These are phyloP conservation scores for Primulina eburnea DNA, from an alignment of 257 asterid species.

Conservation along the genomic window DNA sequence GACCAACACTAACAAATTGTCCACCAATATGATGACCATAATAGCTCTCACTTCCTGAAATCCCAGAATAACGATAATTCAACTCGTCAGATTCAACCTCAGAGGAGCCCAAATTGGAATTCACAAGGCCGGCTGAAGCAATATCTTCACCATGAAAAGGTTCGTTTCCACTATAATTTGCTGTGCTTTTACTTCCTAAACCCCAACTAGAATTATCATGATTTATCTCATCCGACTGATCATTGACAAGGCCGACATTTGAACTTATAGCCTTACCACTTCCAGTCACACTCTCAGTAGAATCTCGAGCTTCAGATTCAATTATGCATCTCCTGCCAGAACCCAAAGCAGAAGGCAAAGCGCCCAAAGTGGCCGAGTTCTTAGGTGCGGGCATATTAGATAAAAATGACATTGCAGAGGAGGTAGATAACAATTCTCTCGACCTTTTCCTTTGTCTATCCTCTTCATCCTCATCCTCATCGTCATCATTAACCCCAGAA, in stretches of 20 bases:
- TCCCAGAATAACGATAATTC: conserved; percentile 14
- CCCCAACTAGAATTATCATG: conserved; percentile 38
- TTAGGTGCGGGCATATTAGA: conserved; percentile 82
- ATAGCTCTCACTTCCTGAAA: conserved; percentile 35
- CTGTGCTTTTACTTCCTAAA: conserved; percentile 31
- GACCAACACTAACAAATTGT: conserved; percentile 17
- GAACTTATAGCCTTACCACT: conserved; percentile 26
- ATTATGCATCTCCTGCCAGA: conserved; percentile 62
- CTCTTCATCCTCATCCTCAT: conserved; percentile 52
- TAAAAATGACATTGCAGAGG: conserved; percentile 48
- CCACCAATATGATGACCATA: conserved; percentile 27
- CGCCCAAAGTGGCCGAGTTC: conserved; percentile 62
- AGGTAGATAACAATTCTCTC: conserved; percentile 35
- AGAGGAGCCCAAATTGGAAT: background rate
- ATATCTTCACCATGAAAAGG: conserved; percentile 14
- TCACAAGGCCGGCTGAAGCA: conserved; percentile 5
- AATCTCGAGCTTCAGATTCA: conserved; percentile 48
- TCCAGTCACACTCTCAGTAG: conserved; percentile 25
- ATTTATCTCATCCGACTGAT: conserved; percentile 29
- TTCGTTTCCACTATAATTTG: conserved; percentile 31
- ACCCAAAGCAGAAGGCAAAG: conserved; percentile 55
- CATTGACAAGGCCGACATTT: conserved; percentile 26
- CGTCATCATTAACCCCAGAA: conserved; percentile 37
- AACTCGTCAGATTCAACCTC: conserved; percentile 5
- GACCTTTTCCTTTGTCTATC: conserved; percentile 44